Base-by-base conservation (phyloP, 495 filamentous ascomycete genomes). In the Talaromyces borbonicus region DNA sequence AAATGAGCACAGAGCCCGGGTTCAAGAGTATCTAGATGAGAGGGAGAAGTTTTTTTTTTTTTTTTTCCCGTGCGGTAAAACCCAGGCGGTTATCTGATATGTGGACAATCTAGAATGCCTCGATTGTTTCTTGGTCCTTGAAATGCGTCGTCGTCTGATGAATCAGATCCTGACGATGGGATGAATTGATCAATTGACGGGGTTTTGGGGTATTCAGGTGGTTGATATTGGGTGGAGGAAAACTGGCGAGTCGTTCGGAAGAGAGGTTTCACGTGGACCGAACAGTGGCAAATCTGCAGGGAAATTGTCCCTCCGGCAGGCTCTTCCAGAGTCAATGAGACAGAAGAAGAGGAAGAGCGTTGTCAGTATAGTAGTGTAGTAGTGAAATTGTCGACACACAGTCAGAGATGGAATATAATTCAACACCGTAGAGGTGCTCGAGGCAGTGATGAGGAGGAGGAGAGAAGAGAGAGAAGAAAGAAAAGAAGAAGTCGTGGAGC, bases 1-100 rank as follows among this genome's bases (percentile, higher is more conserved):
- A 46, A 23, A 46, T 46, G 43, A 46, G 43, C 43, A 31, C 20
- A 24, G 43, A 25, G n/a, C n/a, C n/a, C n/a, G n/a, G 6, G 43
- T 31, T 46, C 43, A 29, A 46, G 43, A 29, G 26, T 33, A 20
- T n/a, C n/a, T n/a, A n/a, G n/a, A n/a, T n/a, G n/a, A n/a, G n/a
- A n/a, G n/a, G n/a, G n/a, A n/a, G n/a, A n/a, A n/a, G n/a, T n/a
- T n/a, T n/a, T n/a, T n/a, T n/a, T n/a, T n/a, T n/a, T n/a, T n/a
- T n/a, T n/a, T n/a, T n/a, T n/a, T n/a, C n/a, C n/a, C n/a, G n/a
- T n/a, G n/a, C n/a, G n/a, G n/a, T n/a, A n/a, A n/a, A n/a, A n/a
- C n/a, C n/a, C n/a, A n/a, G n/a, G n/a, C n/a, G n/a, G n/a, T n/a
- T n/a, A n/a, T n/a, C n/a, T n/a, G n/a, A n/a, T n/a, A n/a, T n/a